Percentiles rank a stretch among this genome's conserved stretches.
These are phyloP conservation scores for Phytopythium delawarense DNA, from an alignment of 352 stramenopile species.

Conservation along the genomic window DNA sequence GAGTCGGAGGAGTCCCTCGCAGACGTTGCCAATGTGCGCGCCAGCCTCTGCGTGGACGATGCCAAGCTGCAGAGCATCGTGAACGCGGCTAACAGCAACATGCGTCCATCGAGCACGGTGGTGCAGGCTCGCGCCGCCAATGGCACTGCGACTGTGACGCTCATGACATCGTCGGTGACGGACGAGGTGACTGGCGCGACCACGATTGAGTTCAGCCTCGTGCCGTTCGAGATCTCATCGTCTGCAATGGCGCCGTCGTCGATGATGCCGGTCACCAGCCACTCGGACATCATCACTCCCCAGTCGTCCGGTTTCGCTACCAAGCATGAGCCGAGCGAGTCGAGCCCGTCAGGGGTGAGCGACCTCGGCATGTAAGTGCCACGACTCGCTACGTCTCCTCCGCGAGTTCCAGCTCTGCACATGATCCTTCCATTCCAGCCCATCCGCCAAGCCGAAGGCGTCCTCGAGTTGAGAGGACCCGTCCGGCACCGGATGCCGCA, in stretches of 20 bases:
- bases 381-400: neutral
- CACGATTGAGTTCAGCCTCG: constrained; percentile 59
- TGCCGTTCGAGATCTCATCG: constrained; percentile 56
- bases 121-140: constrained; percentile 44
- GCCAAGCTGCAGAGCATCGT: constrained; percentile 42
- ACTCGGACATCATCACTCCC: neutral
- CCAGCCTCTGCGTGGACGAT: constrained; percentile 47
- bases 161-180: constrained; percentile 48
- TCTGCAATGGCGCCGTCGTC: constrained; percentile 16
- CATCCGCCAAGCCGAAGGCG: neutral
- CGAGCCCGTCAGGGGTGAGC: constrained; percentile 48
- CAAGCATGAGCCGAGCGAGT: constrained; percentile 37
- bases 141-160: constrained; percentile 46
- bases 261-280: neutral
- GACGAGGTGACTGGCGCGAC: constrained; percentile 48
- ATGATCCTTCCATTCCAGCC: neutral
- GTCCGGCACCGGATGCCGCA: neutral
- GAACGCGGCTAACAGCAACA: constrained; percentile 31
- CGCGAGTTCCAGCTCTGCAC: neutral
- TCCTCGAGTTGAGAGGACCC: neutral
- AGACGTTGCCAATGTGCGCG: constrained; percentile 30
- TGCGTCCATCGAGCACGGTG: constrained; percentile 38
- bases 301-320: constrained; percentile 8
- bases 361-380: constrained; percentile 40
- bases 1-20: constrained; percentile 37